phyloP scores from a whole-genome alignment of 495 filamentous ascomycete genomes.

The Xylaria acuta region DNA sequence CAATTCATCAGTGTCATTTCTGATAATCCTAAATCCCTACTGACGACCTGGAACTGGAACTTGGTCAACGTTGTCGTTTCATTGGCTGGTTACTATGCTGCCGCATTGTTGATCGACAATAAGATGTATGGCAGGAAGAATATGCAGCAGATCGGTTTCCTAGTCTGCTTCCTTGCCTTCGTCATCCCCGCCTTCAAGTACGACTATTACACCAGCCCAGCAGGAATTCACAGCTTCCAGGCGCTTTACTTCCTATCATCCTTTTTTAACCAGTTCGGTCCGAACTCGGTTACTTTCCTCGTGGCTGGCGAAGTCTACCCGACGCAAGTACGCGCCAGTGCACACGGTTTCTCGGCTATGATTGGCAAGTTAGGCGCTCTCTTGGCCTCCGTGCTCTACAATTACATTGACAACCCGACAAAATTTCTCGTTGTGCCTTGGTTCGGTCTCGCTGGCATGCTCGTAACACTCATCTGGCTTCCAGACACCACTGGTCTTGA shows the following conservation, averaged over 20 bases:
- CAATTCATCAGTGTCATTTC: slow-evolving; percentile 83
- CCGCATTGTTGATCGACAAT: slow-evolving; percentile 81
- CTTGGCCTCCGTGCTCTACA: slow-evolving; percentile 81
- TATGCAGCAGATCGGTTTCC: slow-evolving; percentile 91
- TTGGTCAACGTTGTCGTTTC: slow-evolving; percentile 82
- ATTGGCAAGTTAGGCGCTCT: slow-evolving; percentile 85
- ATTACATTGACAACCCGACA: slow-evolving; percentile 77
- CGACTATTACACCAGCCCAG: slow-evolving; percentile 71
- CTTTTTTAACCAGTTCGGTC: slow-evolving; percentile 97
- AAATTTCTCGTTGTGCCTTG: slow-evolving; percentile 91
- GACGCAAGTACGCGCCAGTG: slow-evolving; percentile 85
- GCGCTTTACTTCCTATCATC: slow-evolving; percentile 91
- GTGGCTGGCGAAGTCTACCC: slow-evolving; percentile 92
- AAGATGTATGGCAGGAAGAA: slow-evolving; percentile 90
- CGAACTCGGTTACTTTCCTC: slow-evolving; percentile 90
- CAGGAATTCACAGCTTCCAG: slow-evolving; percentile 79
- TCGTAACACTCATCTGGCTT: slow-evolving; percentile 80
- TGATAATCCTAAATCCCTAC: slow-evolving; percentile 62
- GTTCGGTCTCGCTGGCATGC: slow-evolving; percentile 84
- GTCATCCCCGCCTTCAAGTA: slow-evolving; percentile 83
- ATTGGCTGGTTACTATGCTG: slow-evolving; percentile 84
- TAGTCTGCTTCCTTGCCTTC: slow-evolving; percentile 87
- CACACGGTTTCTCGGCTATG: slow-evolving; percentile 88
- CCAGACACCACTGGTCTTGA: slow-evolving; percentile 93
- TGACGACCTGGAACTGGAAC: slow-evolving; percentile 90